phyloP scores from a whole-genome alignment of 305 asterid genomes.

The Petunia hybrid region DNA sequence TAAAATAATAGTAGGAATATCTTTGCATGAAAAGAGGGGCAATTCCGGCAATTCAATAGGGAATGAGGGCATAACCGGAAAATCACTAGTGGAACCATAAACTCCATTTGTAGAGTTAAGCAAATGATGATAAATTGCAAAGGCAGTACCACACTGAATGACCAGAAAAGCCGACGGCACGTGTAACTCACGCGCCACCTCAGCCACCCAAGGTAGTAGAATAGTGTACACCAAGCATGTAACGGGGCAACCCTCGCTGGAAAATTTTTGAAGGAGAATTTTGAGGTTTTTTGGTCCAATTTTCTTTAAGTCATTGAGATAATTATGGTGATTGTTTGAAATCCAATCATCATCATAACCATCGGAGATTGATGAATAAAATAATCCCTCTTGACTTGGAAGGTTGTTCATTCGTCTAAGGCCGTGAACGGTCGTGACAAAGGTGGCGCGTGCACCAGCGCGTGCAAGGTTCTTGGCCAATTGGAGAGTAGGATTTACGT shows the following conservation, averaged over 20 bases:
- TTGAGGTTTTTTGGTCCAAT: conserved; percentile 38
- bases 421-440: conserved; percentile 55
- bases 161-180: conserved; percentile 57
- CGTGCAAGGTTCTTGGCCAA: conserved; percentile 59
- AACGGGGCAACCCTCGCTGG: conserved; percentile 44
- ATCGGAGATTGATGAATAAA: conserved; percentile 52
- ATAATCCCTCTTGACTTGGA: conserved; percentile 41
- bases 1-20: conserved; percentile 53
- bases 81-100: background rate
- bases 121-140: conserved; percentile 49
- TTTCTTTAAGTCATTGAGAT: conserved; percentile 32
- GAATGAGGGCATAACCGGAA: conserved; percentile 28
- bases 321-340: background rate
- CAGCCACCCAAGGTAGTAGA: conserved; percentile 62
- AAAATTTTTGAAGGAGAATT: conserved; percentile 31
- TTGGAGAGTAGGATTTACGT: conserved; percentile 66
- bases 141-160: conserved; percentile 57
- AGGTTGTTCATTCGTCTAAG: conserved; percentile 37
- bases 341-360: conserved; percentile 46
- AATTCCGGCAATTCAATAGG: conserved; percentile 43
- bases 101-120: conserved; percentile 42
- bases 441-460: conserved; percentile 61
- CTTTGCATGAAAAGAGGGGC: conserved; percentile 47
- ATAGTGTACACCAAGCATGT: conserved; percentile 51
- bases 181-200: conserved; percentile 51